Evolutionary conservation across 2,329 filamentous ascomycete genomes (phyloP).

Genomic region (Beauveria brongniartii): DNA sequence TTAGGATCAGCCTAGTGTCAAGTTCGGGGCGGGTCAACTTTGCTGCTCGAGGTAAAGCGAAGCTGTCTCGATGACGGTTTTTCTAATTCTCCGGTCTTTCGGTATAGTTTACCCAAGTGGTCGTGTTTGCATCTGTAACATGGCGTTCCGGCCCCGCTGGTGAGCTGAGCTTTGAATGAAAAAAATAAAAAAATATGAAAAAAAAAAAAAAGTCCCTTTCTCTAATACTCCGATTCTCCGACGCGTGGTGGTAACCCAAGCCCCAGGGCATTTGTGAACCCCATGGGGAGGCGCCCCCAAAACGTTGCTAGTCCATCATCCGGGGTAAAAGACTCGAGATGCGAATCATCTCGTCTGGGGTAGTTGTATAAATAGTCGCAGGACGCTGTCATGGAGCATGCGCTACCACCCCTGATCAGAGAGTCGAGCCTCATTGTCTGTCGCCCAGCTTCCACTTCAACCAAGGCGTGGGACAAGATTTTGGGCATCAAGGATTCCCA

Average conservation of each 20-base stretch:
- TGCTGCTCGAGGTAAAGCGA: neutral
- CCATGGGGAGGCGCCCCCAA: neutral
- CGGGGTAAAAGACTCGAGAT: neutral
- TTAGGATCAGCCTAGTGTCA: neutral
- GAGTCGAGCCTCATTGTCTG: neutral
- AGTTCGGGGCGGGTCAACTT: neutral
- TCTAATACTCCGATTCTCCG: slow-evolving; percentile 9
- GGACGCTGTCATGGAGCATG: neutral
- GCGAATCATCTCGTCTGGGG: neutral
- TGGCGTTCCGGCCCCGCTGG: neutral
- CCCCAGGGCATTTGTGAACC: neutral
- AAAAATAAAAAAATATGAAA: no score
- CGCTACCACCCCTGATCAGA: neutral
- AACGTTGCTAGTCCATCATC: slow-evolving; percentile 2
- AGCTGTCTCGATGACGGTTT: neutral
- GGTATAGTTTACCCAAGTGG: neutral
- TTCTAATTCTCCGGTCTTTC: neutral
- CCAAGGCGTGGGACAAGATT: neutral
- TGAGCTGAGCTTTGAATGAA: neutral
- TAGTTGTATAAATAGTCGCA: neutral
- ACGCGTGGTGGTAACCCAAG: neutral
- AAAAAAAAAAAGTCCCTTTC: neutral
- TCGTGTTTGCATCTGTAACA: neutral
- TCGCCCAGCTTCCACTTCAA: neutral
- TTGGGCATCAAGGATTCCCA: neutral